A percentile compares a stretch with the other conserved stretches of the same genome.
phyloP scores from a whole-genome alignment of 192 early-diverging fungal species.

The Chytriomyces sp. region DNA sequence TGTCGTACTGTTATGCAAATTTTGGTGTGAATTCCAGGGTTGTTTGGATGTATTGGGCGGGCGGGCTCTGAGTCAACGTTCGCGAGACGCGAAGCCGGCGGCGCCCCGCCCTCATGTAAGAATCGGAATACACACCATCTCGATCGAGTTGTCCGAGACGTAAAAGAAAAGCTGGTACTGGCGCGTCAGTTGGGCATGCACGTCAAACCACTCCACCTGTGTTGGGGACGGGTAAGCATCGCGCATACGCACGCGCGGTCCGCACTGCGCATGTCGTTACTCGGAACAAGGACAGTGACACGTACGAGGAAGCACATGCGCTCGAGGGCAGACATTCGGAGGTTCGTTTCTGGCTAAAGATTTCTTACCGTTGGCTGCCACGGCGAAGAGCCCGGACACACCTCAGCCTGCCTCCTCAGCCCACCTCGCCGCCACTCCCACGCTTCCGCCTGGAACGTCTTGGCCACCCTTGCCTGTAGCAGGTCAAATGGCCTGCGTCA shows the following conservation, averaged over 20 bases:
- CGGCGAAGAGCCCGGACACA: no score
- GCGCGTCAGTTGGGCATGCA: slow-evolving; percentile 53
- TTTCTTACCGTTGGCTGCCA: no score
- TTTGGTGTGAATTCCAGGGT: not conserved
- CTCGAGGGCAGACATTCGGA: slow-evolving; percentile 23
- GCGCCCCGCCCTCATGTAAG: not conserved
- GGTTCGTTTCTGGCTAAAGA: not conserved
- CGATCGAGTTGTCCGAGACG: slow-evolving; percentile 53
- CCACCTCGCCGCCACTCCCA: no score
- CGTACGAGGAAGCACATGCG: slow-evolving; percentile 29
- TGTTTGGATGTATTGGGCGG: no score
- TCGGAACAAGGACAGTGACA: no score
- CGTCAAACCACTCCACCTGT: slow-evolving; percentile 58
- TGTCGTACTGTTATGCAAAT: slow-evolving; percentile 50
- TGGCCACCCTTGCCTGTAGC: no score
- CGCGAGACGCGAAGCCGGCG: no score
- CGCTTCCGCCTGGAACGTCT: no score
- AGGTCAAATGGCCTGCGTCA: no score
- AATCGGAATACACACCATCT: slow-evolving; percentile 51
- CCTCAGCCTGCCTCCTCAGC: no score
- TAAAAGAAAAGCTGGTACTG: slow-evolving; percentile 64
- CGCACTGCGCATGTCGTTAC: not conserved
- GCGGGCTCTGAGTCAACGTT: no score
- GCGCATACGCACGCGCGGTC: no score
- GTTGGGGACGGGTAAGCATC: not conserved